These are phyloP conservation scores for Hamamelis virginiana DNA, from an alignment of 164 flowering plant species.

Conservation along the genomic window DNA sequence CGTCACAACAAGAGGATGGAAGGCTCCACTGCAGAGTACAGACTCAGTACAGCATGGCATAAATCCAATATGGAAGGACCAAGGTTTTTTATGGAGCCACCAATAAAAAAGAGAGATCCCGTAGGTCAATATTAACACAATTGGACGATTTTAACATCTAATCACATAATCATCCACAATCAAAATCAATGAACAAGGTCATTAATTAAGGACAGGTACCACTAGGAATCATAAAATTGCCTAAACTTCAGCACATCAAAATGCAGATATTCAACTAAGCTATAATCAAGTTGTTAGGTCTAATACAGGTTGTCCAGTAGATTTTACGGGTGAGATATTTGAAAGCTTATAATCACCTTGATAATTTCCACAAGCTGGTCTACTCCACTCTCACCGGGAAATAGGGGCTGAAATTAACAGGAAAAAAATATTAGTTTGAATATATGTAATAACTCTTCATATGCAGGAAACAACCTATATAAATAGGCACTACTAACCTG, in stretches of 20 bases:
- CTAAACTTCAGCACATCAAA: background rate
- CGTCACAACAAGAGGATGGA: background rate
- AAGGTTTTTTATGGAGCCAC: background rate
- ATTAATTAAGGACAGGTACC: background rate
- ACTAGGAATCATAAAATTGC: background rate
- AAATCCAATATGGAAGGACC: background rate
- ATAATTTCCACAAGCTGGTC: conserved; percentile 61
- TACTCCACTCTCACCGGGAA: conserved; percentile 73
- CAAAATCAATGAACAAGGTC: background rate
- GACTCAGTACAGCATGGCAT: background rate
- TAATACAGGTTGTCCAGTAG: background rate
- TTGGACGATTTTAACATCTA: background rate
- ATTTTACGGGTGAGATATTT: background rate
- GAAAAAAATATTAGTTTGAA: conserved; percentile 7
- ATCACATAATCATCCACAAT: background rate
- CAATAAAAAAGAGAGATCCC: background rate
- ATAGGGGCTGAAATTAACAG: conserved; percentile 43
- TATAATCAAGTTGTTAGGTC: background rate
- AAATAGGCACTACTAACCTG: conserved; percentile 29
- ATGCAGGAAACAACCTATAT: background rate
- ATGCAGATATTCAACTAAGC: background rate
- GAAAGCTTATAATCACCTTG: conserved; percentile 34
- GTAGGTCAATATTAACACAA: background rate
- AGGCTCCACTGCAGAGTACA: background rate
- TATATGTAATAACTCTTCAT: background rate